These are phyloP conservation scores for Arthrobotrys sinensis DNA, from an alignment of 2,329 filamentous ascomycete species.

Conservation along the genomic window DNA sequence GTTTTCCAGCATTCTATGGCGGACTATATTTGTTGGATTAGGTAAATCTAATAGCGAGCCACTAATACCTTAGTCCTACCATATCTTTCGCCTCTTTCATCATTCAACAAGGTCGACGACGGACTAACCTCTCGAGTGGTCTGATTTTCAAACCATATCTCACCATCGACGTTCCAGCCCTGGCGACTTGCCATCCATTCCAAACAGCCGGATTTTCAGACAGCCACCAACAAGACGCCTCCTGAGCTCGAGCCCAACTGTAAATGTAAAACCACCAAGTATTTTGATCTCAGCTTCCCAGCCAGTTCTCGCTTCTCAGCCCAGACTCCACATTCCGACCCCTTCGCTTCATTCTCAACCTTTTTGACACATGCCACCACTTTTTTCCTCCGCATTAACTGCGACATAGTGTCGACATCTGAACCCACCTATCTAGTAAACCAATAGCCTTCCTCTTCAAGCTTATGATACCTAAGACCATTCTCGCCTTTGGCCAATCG, in stretches of 20 bases:
- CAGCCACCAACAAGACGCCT: conserved; percentile 19
- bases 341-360: conserved; percentile 14
- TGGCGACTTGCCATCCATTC: conserved; percentile 30
- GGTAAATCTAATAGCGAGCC: background rate
- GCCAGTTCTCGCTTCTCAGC: conserved; percentile 13
- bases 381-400: conserved; percentile 27
- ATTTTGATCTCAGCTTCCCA: conserved; percentile 1
- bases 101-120: background rate
- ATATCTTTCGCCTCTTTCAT: conserved; percentile 13
- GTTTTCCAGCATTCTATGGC: conserved; percentile 1
- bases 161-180: background rate
- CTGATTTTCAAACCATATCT: conserved; percentile 11
- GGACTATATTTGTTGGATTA: background rate
- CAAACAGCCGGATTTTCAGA: conserved; percentile 12
- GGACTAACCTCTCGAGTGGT: conserved; percentile 16
- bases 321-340: conserved; percentile 13
- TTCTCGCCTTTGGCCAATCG: conserved; percentile 34
- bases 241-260: background rate
- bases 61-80: background rate
- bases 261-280: conserved; percentile 10
- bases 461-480: background rate
- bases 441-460: conserved; percentile 12
- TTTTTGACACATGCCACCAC: conserved; percentile 50
- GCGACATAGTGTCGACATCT: conserved; percentile 35
- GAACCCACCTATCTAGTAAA: conserved; percentile 2